phyloP scores from a whole-genome alignment of 768 basidiomycete species.

The Galerina marginata region DNA sequence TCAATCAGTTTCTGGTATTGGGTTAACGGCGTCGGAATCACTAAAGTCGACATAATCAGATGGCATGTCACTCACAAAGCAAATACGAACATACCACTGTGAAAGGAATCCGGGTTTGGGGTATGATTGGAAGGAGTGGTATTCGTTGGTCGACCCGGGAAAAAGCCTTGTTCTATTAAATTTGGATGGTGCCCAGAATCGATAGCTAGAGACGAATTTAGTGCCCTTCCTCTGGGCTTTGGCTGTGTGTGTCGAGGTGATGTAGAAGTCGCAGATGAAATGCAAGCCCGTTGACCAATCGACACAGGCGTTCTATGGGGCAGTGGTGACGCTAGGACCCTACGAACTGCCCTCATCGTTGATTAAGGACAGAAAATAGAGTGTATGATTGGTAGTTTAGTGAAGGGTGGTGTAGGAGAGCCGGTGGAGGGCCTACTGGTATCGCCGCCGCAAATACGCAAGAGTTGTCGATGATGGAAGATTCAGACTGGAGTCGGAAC shows the following conservation, averaged over 20 bases:
- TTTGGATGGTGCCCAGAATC: constrained; percentile 30
- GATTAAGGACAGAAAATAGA: not conserved
- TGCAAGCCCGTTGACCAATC: constrained; percentile 21
- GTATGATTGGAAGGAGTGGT: constrained; percentile 19
- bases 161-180: constrained; percentile 30
- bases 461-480: not conserved
- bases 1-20: constrained; percentile 54
- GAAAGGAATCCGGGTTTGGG: constrained; percentile 20
- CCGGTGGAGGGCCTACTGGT: too few relatives aligned
- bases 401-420: not conserved
- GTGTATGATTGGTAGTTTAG: not conserved
- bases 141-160: constrained; percentile 19
- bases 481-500: constrained; percentile 12
- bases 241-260: constrained; percentile 12
- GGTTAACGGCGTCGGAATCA: constrained; percentile 43
- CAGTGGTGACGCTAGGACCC: constrained; percentile 21
- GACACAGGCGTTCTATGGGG: constrained; percentile 17
- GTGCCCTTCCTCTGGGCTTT: constrained; percentile 29
- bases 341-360: constrained; percentile 39
- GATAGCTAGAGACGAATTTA: constrained; percentile 42
- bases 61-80: constrained; percentile 1
- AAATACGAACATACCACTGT: constrained; percentile 23
- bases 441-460: not conserved
- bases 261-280: constrained; percentile 24
- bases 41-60: constrained; percentile 24